Evolutionary conservation across 768 basidiomycete species (phyloP), one percentile per base, ranked within the genome.

Genomic region (Leucocoprinus sp.): DNA sequence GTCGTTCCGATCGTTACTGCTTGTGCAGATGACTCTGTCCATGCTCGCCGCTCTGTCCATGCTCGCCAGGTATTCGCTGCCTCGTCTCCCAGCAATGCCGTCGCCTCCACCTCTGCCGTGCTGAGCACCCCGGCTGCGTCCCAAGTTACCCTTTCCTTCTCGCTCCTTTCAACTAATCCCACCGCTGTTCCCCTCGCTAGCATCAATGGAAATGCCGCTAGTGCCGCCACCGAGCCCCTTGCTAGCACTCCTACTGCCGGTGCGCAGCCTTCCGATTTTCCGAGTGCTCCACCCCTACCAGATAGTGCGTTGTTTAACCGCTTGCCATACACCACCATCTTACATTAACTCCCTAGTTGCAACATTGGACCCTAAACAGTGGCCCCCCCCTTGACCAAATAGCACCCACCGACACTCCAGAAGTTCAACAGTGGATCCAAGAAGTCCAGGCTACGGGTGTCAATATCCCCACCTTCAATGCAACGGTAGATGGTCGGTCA

Each of bases 361-460:
- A 8, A 55, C 57, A 9, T 54, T 84, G 29, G 55, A 56, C 24
- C 74, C 79, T 2, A 52, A 75, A 14, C 72, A 74, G 49, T 90
- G 85, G n/a, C 57, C 87, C 87, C 2, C 28, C 73, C 0, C 64
- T 86, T n/a, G 87, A 89, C 62, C 61, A 56, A 21, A 56, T 67
- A 2, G 84, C 85, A 23, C 72, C 79, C 5, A 70, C 65, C 3
- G 75, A 83, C 61, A 76, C 77, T 4, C 67, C 75, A 15, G 62
- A 81, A 51, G 84, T 89, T 7, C 65, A 75, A 52, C 70, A 76
- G 55, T 90, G 87, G 87, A 78, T 82, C n/a, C 41, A 68, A 44
- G 76, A 83, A 11, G 78, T 88, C 19, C 38, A 55, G 4, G 62
- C 64, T 35, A 75, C 78, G 8, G 80, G 81, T 28, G 53, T 84